Evolutionary conservation across 148 eudicot species (phyloP).

Genomic region (Hydrangea macrophylla): DNA sequence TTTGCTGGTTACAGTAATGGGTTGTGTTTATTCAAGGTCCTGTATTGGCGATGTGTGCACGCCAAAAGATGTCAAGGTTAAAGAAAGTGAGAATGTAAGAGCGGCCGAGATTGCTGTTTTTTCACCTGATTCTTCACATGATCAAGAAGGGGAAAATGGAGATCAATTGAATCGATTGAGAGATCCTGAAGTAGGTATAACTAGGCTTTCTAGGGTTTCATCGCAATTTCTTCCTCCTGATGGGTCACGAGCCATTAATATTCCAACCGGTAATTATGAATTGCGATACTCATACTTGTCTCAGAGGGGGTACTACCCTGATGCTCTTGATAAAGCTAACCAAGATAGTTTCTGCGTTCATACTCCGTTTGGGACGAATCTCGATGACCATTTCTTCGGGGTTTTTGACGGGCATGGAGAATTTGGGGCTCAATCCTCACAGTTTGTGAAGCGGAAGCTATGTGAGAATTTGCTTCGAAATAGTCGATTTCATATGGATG

Average conservation of each 20-base stretch:
- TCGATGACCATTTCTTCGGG: conserved; percentile 82
- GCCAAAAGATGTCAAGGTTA: conserved; percentile 50
- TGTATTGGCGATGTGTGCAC: conserved; percentile 87
- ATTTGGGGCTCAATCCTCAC: conserved; percentile 88
- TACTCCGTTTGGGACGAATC: conserved; percentile 86
- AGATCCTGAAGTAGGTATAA: conserved; percentile 80
- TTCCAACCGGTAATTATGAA: conserved; percentile 73
- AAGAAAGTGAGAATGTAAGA: conserved; percentile 47
- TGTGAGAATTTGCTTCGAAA: conserved; percentile 88
- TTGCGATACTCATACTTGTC: conserved; percentile 72
- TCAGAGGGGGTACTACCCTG: conserved; percentile 97
- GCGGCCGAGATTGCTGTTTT: conserved; percentile 50
- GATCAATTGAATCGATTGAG: conserved; percentile 54
- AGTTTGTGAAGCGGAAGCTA: conserved; percentile 78
- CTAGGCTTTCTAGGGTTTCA: conserved; percentile 81
- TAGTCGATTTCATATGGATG: conserved; percentile 55
- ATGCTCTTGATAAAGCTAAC: conserved; percentile 98
- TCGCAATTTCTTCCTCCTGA: conserved; percentile 86
- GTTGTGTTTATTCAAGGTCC: conserved; percentile 88
- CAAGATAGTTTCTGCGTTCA: conserved; percentile 97
- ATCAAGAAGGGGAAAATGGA: conserved; percentile 40
- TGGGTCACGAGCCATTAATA: conserved; percentile 62
- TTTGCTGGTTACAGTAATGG: conserved; percentile 58
- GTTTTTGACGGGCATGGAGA: conserved; percentile 99
- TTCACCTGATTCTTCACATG: conserved; percentile 61